Percentiles rank a stretch among this genome's conserved stretches.
Conservation (phyloP, 2,329 filamentous ascomycete genomes). For the Monosporascus cannonballus region DNA sequence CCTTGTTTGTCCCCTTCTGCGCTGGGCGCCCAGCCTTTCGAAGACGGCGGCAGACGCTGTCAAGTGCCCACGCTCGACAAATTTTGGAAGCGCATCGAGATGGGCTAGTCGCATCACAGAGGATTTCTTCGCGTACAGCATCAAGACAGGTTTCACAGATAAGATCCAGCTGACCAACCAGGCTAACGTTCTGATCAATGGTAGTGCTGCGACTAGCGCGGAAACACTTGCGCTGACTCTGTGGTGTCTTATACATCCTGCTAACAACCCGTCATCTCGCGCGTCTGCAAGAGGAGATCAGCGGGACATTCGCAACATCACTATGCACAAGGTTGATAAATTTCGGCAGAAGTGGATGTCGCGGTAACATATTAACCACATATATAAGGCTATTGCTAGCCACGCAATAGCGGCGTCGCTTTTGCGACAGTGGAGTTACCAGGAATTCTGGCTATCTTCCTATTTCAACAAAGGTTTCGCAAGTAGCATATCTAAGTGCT, state of each 20-base stretch:
- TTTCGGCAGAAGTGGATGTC: too few relatives aligned
- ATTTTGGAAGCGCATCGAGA: conserved; percentile 6
- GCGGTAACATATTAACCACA: too few relatives aligned
- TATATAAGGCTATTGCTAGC: too few relatives aligned
- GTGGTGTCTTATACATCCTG: conserved; percentile 6
- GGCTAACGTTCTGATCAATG: conserved; percentile 8
- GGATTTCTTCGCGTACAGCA: conserved; percentile 9
- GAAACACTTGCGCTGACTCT: conserved; percentile 8
- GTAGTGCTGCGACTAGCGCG: conserved; percentile 14
- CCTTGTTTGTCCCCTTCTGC: conserved; percentile 3
- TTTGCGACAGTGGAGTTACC: too few relatives aligned
- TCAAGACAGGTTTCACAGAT: conserved; percentile 3
- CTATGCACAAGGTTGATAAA: too few relatives aligned
- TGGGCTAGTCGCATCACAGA: conserved; percentile 9
- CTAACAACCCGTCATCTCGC: conserved; percentile 1
- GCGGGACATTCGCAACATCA: conserved; percentile 7
- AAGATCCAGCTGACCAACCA: conserved; percentile 7
- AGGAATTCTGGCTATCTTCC: too few relatives aligned
- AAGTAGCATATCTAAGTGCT: conserved; percentile 23
- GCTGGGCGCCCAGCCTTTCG: conserved; percentile 5
- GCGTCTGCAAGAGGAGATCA: conserved; percentile 9
- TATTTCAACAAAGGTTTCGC: too few relatives aligned
- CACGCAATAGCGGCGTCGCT: too few relatives aligned
- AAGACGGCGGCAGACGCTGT: conserved; percentile 1
- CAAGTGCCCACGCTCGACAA: conserved; percentile 9